A percentile compares a stretch with the other conserved stretches of the same genome.
Evolutionary conservation across 257 asterid species (phyloP).

Genomic region (Coffea eugenioides): DNA sequence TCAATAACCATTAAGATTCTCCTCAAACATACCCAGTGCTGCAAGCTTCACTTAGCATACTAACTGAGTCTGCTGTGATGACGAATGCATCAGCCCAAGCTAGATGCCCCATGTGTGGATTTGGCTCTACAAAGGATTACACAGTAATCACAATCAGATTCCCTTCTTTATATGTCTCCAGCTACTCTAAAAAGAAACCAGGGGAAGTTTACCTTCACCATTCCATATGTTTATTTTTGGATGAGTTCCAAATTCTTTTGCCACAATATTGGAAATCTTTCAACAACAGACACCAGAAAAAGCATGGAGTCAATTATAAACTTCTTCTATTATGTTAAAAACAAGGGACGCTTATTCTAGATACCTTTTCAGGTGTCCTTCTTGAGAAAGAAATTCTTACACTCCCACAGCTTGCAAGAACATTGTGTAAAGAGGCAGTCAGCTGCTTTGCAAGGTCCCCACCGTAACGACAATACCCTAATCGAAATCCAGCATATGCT

Average conservation of each 20-base stretch:
- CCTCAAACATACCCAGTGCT: conserved; percentile 78
- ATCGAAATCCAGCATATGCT: conserved; percentile 19
- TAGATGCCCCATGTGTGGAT: conserved; percentile 93
- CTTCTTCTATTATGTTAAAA: neutral
- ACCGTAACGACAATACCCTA: conserved; percentile 88
- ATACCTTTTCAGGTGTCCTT: conserved; percentile 88
- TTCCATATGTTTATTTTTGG: conserved; percentile 84
- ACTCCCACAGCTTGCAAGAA: conserved; percentile 82
- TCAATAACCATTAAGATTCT: conserved; percentile 14
- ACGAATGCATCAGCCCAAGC: conserved; percentile 97
- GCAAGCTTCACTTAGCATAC: conserved; percentile 97
- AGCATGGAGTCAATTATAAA: neutral
- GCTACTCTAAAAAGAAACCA: neutral
- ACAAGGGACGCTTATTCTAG: neutral
- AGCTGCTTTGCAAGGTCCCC: conserved; percentile 85
- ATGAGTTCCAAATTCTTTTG: conserved; percentile 73
- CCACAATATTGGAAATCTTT: conserved; percentile 58
- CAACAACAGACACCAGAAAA: neutral
- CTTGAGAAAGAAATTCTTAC: conserved; percentile 92
- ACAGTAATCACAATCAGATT: conserved; percentile 2
- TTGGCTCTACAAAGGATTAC: conserved; percentile 62
- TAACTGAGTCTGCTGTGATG: conserved; percentile 91
- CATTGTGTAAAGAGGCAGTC: conserved; percentile 64
- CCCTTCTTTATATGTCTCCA: neutral
- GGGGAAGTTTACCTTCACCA: conserved; percentile 64